Conservation (phyloP, 148 eudicot genomes). For the Oxyria digyna region DNA sequence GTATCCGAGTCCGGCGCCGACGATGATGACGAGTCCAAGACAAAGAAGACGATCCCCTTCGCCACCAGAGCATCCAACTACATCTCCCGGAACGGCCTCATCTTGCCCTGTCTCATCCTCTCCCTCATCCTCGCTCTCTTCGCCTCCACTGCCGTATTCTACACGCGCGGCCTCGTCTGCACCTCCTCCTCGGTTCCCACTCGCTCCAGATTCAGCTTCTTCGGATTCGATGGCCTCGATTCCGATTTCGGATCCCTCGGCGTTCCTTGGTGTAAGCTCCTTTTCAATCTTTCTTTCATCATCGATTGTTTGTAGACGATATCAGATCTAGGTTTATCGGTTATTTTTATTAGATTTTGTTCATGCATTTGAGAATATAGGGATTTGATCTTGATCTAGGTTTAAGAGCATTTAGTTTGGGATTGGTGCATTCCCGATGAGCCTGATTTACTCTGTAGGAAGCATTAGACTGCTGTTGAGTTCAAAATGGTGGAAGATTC, state of each 20-base stretch:
- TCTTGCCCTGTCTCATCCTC: constrained; percentile 42
- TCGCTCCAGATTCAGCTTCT: constrained; percentile 41
- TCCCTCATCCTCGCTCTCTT: constrained; percentile 25
- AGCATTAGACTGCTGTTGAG: neutral
- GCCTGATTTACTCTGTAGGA: neutral
- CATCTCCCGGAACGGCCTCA: constrained; percentile 43
- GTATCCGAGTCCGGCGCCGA: constrained; percentile 12
- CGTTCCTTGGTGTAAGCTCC: constrained; percentile 82
- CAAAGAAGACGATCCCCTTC: constrained; percentile 39
- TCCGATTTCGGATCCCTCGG: constrained; percentile 84
- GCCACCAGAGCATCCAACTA: constrained; percentile 34
- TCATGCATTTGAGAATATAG: neutral
- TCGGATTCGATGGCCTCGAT: constrained; percentile 55
- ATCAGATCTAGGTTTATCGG: neutral
- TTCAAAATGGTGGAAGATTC: neutral
- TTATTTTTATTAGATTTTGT: neutral
- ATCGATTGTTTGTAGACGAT: neutral
- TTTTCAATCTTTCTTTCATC: neutral
- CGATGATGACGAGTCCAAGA: constrained; percentile 58
- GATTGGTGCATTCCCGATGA: neutral
- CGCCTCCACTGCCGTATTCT: constrained; percentile 29
- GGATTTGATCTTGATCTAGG: neutral
- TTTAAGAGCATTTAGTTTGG: neutral
- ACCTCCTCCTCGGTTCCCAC: constrained; percentile 29
- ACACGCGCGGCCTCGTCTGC: constrained; percentile 50